Base-by-base conservation (phyloP, 1,284 basidiomycete genomes). In the Leccinum griseonigrum region DNA sequence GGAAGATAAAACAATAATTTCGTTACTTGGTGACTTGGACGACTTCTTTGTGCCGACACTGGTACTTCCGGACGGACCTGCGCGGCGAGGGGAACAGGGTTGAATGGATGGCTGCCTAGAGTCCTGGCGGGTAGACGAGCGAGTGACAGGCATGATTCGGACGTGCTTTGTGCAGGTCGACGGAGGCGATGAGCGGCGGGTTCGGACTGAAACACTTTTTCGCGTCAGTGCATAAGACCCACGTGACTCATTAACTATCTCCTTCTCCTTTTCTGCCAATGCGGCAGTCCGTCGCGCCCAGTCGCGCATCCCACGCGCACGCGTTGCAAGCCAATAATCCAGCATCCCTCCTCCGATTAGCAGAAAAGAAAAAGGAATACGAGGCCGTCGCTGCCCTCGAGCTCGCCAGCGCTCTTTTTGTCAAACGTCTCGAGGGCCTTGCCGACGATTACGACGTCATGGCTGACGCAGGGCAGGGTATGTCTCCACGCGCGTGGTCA, bases 331-430 rank as follows among this genome's bases (percentile, higher is more conserved):
- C 78, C 6, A 78, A 77, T 31, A 80, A 77, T 59, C 79, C 83
- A 1, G 82, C 83, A 0, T 79, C 83, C 3, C 66, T 76, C 2
- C 78, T 83, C 11, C 86, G 86, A 65, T 78, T 90, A 38, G 61
- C 79, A 1, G 90, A 92, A 69, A 92, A 91, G 78, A 91, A 90
- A 77, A 91, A 90, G 69, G 90, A 92, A 72, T 84, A 79, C 58
- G 88, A 91, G 60, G 88, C 87, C 0, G 86, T 91, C n/a, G 80
- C 83, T 22, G 89, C 89, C 3, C 77, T 92, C 11, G 87, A 91
- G 67, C 79, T 79, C 58, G 83, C 87, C 1, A 87, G 84, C 58
- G 73, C 80, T 13, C 74, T 86, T 46, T 90, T 88, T 69, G 77
- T 88, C 14, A 82, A 85, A 69, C 82, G 88, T 10, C 83, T 92